phyloP scores from a whole-genome alignment of 2,329 filamentous ascomycete species.

The Exserohilum rostratum region DNA sequence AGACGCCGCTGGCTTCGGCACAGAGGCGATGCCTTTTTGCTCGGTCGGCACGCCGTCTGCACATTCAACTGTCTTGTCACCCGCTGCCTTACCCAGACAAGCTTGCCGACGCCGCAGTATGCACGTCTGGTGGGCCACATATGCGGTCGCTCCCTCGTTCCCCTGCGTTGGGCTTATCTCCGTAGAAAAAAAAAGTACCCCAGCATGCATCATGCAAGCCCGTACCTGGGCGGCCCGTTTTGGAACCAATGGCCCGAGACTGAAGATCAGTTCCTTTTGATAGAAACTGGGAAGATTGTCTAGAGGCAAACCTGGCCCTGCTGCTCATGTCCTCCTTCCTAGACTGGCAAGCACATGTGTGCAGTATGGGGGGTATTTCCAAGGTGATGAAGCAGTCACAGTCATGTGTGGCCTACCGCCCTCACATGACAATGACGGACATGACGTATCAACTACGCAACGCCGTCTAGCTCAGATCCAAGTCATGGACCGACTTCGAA shows the following conservation, averaged over 20 bases:
- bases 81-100: slow-evolving; percentile 1
- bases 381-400: too few relatives aligned
- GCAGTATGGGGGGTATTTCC: too few relatives aligned
- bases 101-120: slow-evolving; percentile 4
- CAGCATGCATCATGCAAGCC: background rate
- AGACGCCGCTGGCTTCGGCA: slow-evolving; percentile 4
- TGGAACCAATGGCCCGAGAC: background rate
- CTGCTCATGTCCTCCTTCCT: too few relatives aligned
- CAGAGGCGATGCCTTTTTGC: background rate
- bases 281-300: too few relatives aligned
- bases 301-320: too few relatives aligned
- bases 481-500: too few relatives aligned
- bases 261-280: too few relatives aligned
- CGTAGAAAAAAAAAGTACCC: background rate
- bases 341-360: too few relatives aligned
- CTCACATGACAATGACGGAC: too few relatives aligned
- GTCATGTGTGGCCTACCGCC: too few relatives aligned
- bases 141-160: slow-evolving; percentile 1
- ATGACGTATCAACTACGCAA: too few relatives aligned
- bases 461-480: too few relatives aligned
- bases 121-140: slow-evolving; percentile 5
- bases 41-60: background rate
- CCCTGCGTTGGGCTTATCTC: slow-evolving; percentile 5
- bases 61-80: background rate
- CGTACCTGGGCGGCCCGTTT: background rate